Conservation (phyloP, 305 asterid species). For the Solanum hybrid region DNA sequence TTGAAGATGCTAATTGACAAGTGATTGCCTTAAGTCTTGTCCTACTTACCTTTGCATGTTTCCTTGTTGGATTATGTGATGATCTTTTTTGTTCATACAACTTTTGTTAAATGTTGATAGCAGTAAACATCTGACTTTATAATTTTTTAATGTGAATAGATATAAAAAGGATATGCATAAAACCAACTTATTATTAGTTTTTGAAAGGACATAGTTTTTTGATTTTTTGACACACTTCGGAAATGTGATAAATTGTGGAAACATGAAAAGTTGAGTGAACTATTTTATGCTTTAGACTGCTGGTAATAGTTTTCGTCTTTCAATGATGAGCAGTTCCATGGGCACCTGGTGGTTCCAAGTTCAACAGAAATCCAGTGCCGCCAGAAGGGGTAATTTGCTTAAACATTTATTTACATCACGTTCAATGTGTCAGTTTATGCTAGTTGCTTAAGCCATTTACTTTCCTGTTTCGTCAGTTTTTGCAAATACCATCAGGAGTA, state of each 20-base stretch:
- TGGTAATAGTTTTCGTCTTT: not conserved
- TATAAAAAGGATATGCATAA: not conserved
- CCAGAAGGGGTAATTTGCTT: constrained; percentile 71
- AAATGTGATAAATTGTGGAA: not conserved
- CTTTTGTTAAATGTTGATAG: not conserved
- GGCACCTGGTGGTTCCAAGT: constrained; percentile 99
- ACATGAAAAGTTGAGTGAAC: not conserved
- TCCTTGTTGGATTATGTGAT: not conserved
- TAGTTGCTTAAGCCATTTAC: not conserved
- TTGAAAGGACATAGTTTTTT: not conserved
- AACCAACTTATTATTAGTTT: not conserved
- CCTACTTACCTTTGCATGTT: not conserved
- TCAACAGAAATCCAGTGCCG: constrained; percentile 88
- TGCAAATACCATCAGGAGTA: not conserved
- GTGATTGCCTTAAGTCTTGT: not conserved
- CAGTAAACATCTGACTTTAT: not conserved
- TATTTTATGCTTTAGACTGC: not conserved
- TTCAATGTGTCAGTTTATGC: not conserved
- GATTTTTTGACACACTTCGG: not conserved
- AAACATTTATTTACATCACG: not conserved
- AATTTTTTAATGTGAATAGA: not conserved
- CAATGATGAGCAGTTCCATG: constrained; percentile 72
- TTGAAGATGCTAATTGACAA: not conserved
- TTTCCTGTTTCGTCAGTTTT: not conserved
- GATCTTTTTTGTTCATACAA: not conserved